These are phyloP conservation scores for Dittrichia graveolens DNA, from an alignment of 129 eudicot genomes.

Conservation along the genomic window DNA sequence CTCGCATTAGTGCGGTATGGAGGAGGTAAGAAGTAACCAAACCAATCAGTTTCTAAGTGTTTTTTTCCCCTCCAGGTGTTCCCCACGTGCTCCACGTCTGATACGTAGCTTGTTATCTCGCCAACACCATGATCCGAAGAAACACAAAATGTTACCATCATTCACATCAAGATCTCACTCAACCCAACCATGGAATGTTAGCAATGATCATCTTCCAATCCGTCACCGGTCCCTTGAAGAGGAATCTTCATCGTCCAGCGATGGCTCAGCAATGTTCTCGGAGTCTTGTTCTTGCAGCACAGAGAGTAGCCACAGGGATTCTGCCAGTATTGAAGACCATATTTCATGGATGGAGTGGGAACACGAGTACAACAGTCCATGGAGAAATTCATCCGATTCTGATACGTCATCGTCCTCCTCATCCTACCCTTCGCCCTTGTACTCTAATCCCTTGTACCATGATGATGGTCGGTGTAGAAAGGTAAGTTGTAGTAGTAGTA, in stretches of 20 bases:
- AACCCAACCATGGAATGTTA: slow-evolving; percentile 35
- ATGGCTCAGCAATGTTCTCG: neutral
- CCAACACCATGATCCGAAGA: slow-evolving; percentile 45
- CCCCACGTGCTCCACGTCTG: slow-evolving; percentile 79
- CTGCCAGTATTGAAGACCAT: slow-evolving; percentile 24
- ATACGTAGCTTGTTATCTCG: slow-evolving; percentile 46
- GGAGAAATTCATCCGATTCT: slow-evolving; percentile 58
- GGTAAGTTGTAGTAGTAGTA: slow-evolving; percentile 43
- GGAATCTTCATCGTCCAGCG: slow-evolving; percentile 50
- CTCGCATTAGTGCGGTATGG: neutral
- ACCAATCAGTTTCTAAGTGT: no score
- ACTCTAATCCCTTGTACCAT: slow-evolving; percentile 31
- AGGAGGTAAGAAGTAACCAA: neutral
- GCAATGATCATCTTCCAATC: slow-evolving; percentile 24
- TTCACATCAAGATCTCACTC: slow-evolving; percentile 42
- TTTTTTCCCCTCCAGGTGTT: slow-evolving; percentile 40
- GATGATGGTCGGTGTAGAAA: slow-evolving; percentile 39
- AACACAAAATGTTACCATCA: slow-evolving; percentile 27
- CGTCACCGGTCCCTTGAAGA: slow-evolving; percentile 46
- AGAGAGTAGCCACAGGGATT: neutral
- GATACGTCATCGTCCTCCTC: slow-evolving; percentile 66
- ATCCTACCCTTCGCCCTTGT: slow-evolving; percentile 60
- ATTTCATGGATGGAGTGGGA: slow-evolving; percentile 39
- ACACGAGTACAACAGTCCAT: slow-evolving; percentile 32
- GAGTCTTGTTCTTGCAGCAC: slow-evolving; percentile 26